These are phyloP conservation scores for Ensete glaucum DNA, from an alignment of 176 grass and related monocot genomes.

Conservation along the genomic window DNA sequence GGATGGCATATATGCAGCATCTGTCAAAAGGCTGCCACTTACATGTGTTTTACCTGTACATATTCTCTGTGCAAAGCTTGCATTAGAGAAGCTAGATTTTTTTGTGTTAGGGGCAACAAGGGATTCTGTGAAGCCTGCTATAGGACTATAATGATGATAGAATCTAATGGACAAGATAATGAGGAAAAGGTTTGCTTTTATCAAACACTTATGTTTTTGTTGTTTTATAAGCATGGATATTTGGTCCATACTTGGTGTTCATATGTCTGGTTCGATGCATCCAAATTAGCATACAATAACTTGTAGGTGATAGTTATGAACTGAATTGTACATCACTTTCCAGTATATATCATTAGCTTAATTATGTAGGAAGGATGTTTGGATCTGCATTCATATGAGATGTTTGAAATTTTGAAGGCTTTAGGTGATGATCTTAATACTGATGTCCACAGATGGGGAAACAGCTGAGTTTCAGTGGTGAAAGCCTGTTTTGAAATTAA, in stretches of 20 bases:
- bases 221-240: slow-evolving; percentile 12
- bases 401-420: too few species aligned
- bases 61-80: slow-evolving; percentile 87
- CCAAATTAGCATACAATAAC: not conserved
- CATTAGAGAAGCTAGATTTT: slow-evolving; percentile 56
- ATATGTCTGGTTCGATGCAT: not conserved
- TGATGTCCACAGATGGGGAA: too few species aligned
- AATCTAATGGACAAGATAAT: slow-evolving; percentile 47
- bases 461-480: too few species aligned
- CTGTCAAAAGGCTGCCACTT: slow-evolving; percentile 68
- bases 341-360: not conserved
- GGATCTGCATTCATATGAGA: not conserved
- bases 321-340: too few species aligned
- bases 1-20: slow-evolving; percentile 99
- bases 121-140: slow-evolving; percentile 98
- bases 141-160: slow-evolving; percentile 72
- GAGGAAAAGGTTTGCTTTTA: slow-evolving; percentile 43
- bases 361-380: not conserved
- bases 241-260: not conserved
- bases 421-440: too few species aligned
- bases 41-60: slow-evolving; percentile 97
- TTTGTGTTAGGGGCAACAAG: slow-evolving; percentile 80
- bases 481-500: too few species aligned
- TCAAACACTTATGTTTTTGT: not conserved
- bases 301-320: too few species aligned